Evolutionary conservation across 2,329 filamentous ascomycete species (phyloP), one percentile per base, ranked within the genome.

Genomic region (Talaromyces sp.): DNA sequence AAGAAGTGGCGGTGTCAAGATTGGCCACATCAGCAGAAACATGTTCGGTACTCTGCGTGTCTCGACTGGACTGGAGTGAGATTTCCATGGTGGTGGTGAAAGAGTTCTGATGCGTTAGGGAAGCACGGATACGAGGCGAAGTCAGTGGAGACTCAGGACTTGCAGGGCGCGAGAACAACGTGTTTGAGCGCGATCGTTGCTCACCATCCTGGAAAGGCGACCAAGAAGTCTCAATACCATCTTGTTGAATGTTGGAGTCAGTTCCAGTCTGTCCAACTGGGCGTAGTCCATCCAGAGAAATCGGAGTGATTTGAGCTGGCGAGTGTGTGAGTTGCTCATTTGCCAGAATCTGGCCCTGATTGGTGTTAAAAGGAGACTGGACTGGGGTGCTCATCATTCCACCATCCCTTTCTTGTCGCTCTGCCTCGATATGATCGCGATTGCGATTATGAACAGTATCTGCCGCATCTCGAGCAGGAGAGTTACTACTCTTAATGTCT

Each of bases 81-180:
- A 79, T 64, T 56, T 79, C 75, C 76, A 78, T 78, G 4, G 77
- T 78, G 54, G 78, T 77, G 2, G 77, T 69, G 61, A 78, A 76
- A 1, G 77, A 74, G 58, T 75, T 75, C 53, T 77, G 75, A 62
- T 78, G 76, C 19, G 78, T 73, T 27, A 79, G 66, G 1, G 76
- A 78, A 30, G 77, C 76, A 55, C 77, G 69, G 22, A 79, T 74
- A 6, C 71, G 75, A 54, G 77, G 77, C 4, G 77, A 79, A 7
- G 71, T 71, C 30, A 73, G 74, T 17, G 75, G 75, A n/a, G 75
- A 73, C 49, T 71, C 72, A 8, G 76, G 73, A 44, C 75, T 78
- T 22, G 75, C 75, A 47, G 72, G 70, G 9, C 66, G 75, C 44
- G 76, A 78, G 47, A 76, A 74, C 1, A 78, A 66, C 1, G 76